Conservation (phyloP, 2,329 filamentous ascomycete species). For the Trichoderma asperellum region DNA sequence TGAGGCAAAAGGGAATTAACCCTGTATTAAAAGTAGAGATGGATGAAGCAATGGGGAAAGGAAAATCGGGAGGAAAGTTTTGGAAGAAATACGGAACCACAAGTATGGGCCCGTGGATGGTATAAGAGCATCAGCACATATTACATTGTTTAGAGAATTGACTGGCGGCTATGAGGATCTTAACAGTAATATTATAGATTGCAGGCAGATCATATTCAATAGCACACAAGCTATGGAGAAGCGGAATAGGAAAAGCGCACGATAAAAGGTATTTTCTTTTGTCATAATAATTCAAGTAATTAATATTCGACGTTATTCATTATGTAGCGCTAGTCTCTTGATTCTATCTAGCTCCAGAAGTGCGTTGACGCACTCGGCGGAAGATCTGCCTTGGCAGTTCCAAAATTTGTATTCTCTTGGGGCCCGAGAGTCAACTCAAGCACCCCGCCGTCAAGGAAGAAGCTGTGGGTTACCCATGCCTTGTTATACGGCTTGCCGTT, state of each 20-base stretch:
- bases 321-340: neutral
- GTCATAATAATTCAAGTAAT: neutral
- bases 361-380: slow-evolving; percentile 35
- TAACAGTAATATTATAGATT: neutral
- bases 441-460: slow-evolving; percentile 61
- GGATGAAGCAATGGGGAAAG: neutral
- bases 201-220: neutral
- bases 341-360: slow-evolving; percentile 30
- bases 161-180: neutral
- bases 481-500: slow-evolving; percentile 58
- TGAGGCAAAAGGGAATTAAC: neutral
- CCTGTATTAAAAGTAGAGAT: slow-evolving; percentile 7
- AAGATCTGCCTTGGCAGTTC: slow-evolving; percentile 29
- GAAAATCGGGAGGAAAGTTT: neutral
- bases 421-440: slow-evolving; percentile 59
- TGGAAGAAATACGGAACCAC: neutral
- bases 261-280: neutral
- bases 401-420: slow-evolving; percentile 49
- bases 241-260: too few relatives aligned
- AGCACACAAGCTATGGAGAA: neutral
- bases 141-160: neutral
- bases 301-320: neutral
- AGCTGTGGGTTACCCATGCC: slow-evolving; percentile 65
- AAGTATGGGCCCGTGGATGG: slow-evolving; percentile 1
- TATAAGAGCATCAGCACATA: neutral